Conservation (phyloP, 345 rosid genomes). For the Rhodamnia rubescens region DNA sequence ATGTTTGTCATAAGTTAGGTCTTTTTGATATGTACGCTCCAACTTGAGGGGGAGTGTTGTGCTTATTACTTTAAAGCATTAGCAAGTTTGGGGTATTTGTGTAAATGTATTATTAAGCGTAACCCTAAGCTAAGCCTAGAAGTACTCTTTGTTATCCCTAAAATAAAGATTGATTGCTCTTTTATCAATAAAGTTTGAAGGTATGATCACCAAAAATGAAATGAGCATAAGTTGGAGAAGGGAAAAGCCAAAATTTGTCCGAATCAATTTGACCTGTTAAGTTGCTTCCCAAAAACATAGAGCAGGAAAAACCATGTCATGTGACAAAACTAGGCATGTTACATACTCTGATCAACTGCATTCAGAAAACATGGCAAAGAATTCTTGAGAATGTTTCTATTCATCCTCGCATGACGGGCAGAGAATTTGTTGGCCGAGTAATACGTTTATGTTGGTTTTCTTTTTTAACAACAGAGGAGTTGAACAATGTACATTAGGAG, state of each 20-base stretch:
- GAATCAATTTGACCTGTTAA: not conserved
- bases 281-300: not conserved
- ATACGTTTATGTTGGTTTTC: not conserved
- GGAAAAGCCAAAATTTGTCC: not conserved
- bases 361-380: not conserved
- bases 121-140: no score
- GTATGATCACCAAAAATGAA: not conserved
- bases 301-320: not conserved
- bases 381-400: not conserved
- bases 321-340: not conserved
- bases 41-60: no score
- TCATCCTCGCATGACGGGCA: not conserved
- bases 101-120: no score
- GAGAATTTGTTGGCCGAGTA: not conserved
- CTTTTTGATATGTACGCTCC: no score
- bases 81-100: no score
- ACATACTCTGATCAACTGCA: not conserved
- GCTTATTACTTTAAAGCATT: no score
- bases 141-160: no score
- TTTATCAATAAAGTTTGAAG: not conserved
- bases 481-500: constrained; percentile 2
- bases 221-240: not conserved
- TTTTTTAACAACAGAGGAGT: not conserved
- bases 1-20: no score
- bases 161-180: no score